Evolutionary conservation across 768 basidiomycete genomes (phyloP), one percentile per base, ranked within the genome.

Genomic region (Leucogyrophana mollusca): DNA sequence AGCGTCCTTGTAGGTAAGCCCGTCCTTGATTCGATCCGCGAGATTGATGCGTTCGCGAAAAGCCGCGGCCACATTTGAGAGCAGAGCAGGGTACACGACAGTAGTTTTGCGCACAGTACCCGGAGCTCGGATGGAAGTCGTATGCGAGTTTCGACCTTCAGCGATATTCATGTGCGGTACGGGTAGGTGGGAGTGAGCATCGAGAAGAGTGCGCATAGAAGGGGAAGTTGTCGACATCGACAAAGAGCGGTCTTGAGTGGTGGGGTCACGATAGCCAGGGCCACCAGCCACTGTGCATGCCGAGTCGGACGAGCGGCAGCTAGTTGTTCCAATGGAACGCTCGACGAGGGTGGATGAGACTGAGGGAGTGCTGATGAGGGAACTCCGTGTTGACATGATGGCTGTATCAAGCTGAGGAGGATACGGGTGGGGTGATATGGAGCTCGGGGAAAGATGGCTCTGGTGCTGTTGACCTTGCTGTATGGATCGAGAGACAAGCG

Each of bases 1-100:
- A 2, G 93, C 83, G 58, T 94, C 92, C 59, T 90, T 92, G 72
- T 98, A 99, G 4, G 91, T 91, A 54, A 99, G 78, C 2, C 93
- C 94, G 60, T 99, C 94, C 66, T 99, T 99, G 65, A 87, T 68
- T 43, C 87, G 79, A 68, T 97, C 94, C 9, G 79, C 61, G 37
- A 92, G 70, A 10, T 72, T 57, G 57, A 98, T 83, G 36, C 92
- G 85, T 49, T 87, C 80, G 40, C 85, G 85, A 72, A 99, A 96
- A 3, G 91, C 92, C 52, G 91, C 90, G 2, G 94, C 94, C 9
- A 99, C 94, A 48, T 87, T 86, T 17, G 94, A 97, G 6, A 98
- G 79, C 18, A 98, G 74, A 2, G 96, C 96, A n/a, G 96, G 94
- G 70, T 97, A 96, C 43, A 97, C 85, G 34, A 87, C 73, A 20